phyloP scores from a whole-genome alignment of 1,139 yeast species.

The Debaryomyces singareniensis region DNA sequence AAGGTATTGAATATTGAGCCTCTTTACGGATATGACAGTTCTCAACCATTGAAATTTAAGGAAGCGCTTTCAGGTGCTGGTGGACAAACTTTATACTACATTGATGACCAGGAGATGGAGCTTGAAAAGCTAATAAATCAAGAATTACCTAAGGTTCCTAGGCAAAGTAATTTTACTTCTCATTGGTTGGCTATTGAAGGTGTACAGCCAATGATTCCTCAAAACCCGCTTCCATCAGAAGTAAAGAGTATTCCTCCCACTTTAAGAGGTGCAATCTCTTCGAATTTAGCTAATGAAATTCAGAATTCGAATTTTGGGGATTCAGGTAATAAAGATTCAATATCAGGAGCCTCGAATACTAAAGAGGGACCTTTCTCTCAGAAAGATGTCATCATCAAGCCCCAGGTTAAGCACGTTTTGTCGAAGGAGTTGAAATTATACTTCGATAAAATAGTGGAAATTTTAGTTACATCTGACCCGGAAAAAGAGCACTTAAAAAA shows the following conservation, averaged over 20 bases:
- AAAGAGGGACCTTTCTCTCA: slow-evolving; percentile 29
- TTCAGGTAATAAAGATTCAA: slow-evolving; percentile 8
- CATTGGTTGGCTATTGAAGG: slow-evolving; percentile 99
- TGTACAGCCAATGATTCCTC: slow-evolving; percentile 96
- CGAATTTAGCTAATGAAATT: slow-evolving; percentile 38
- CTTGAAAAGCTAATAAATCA: slow-evolving; percentile 90
- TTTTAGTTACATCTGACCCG: slow-evolving; percentile 55
- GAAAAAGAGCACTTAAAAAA: slow-evolving; percentile 56
- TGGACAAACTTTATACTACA: slow-evolving; percentile 87
- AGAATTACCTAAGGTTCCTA: slow-evolving; percentile 92
- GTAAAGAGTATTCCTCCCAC: slow-evolving; percentile 61
- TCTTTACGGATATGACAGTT: slow-evolving; percentile 64
- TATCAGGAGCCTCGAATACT: slow-evolving; percentile 12
- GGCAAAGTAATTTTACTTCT: slow-evolving; percentile 88
- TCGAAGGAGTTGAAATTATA: slow-evolving; percentile 91
- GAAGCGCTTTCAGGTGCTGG: slow-evolving; percentile 83
- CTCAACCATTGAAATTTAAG: slow-evolving; percentile 59
- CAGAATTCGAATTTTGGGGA: slow-evolving; percentile 21
- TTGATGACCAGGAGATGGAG: slow-evolving; percentile 88
- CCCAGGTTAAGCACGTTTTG: slow-evolving; percentile 92
- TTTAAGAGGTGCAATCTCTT: slow-evolving; percentile 62
- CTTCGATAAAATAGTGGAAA: slow-evolving; percentile 85
- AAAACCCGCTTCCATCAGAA: slow-evolving; percentile 83
- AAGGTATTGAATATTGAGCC: slow-evolving; percentile 87
- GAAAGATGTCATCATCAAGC: slow-evolving; percentile 74